Conservation (phyloP, 441 rosid species). For the Arabidopsis lyrata region DNA sequence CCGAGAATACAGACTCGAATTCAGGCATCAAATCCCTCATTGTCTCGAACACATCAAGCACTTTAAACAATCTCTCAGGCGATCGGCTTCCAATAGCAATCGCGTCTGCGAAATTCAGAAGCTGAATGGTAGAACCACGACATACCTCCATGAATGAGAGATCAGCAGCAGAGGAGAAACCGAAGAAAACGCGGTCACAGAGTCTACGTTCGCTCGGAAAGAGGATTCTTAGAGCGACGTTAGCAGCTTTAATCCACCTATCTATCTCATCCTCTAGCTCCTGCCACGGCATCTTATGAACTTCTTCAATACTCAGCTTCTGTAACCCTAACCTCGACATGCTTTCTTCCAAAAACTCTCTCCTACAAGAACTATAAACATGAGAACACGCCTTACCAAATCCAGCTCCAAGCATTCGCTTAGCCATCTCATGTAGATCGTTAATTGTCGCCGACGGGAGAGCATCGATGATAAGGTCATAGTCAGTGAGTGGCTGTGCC, state of each 20-base stretch:
- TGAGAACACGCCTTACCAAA: conserved; percentile 79
- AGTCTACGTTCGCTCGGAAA: conserved; percentile 93
- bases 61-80: conserved; percentile 87
- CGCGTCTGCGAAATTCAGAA: conserved; percentile 80
- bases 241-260: conserved; percentile 85
- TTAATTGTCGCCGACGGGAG: conserved; percentile 79
- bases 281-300: conserved; percentile 79
- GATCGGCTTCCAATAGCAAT: conserved; percentile 83
- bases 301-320: conserved; percentile 84
- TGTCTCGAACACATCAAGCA: conserved; percentile 86
- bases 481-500: conserved; percentile 81
- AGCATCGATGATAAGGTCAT: conserved; percentile 82
- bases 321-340: conserved; percentile 83
- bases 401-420: conserved; percentile 87
- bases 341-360: conserved; percentile 91
- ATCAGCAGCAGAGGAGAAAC: conserved; percentile 75
- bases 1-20: conserved; percentile 72
- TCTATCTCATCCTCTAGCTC: conserved; percentile 87
- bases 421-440: conserved; percentile 88
- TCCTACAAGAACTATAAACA: conserved; percentile 80
- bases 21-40: conserved; percentile 87
- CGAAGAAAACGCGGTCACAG: conserved; percentile 85
- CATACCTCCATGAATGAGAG: conserved; percentile 94
- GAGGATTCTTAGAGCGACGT: conserved; percentile 75
- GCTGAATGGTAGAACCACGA: conserved; percentile 75